phyloP scores from a whole-genome alignment of 495 filamentous ascomycete genomes.

The Entonaema liquescens region DNA sequence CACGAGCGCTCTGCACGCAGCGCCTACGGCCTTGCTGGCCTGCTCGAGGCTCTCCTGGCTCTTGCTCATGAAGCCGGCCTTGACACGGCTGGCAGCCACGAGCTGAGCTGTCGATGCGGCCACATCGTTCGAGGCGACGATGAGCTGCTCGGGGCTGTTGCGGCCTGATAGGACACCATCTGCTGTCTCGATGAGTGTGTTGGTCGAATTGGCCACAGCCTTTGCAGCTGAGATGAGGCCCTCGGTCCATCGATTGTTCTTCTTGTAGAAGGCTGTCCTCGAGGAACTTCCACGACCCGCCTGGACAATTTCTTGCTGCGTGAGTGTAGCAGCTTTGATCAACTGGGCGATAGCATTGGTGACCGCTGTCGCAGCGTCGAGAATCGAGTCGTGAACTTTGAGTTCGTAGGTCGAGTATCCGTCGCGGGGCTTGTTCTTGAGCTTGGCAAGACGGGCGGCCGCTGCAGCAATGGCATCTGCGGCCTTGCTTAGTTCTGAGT shows the following conservation, averaged over 20 bases:
- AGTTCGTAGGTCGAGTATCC: conserved; percentile 97
- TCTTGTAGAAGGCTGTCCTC: conserved; percentile 98
- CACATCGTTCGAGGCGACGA: conserved; percentile 96
- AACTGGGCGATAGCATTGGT: conserved; percentile 96
- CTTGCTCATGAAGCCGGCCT: conserved; percentile 97
- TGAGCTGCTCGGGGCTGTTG: conserved; percentile 94
- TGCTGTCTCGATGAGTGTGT: conserved; percentile 95
- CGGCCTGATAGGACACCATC: conserved; percentile 92
- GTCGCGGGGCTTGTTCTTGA: conserved; percentile 92
- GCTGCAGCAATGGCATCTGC: conserved; percentile 95
- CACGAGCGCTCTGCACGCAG: conserved; percentile 86
- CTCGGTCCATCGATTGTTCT: conserved; percentile 97
- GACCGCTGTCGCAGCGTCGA: conserved; percentile 93
- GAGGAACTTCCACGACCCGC: conserved; percentile 90
- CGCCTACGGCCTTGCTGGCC: conserved; percentile 91
- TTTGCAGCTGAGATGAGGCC: conserved; percentile 96
- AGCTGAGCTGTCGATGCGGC: conserved; percentile 95
- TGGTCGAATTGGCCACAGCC: conserved; percentile 90
- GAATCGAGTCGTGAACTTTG: conserved; percentile 90
- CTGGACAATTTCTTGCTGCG: conserved; percentile 97
- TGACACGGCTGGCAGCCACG: conserved; percentile 93
- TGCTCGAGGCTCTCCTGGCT: conserved; percentile 90
- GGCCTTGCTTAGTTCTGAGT: conserved; percentile 90
- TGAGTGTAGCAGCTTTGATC: conserved; percentile 93
- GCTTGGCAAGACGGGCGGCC: conserved; percentile 83